Evolutionary conservation across 768 basidiomycete genomes (phyloP).

Genomic region (Psilocybe azurescens): DNA sequence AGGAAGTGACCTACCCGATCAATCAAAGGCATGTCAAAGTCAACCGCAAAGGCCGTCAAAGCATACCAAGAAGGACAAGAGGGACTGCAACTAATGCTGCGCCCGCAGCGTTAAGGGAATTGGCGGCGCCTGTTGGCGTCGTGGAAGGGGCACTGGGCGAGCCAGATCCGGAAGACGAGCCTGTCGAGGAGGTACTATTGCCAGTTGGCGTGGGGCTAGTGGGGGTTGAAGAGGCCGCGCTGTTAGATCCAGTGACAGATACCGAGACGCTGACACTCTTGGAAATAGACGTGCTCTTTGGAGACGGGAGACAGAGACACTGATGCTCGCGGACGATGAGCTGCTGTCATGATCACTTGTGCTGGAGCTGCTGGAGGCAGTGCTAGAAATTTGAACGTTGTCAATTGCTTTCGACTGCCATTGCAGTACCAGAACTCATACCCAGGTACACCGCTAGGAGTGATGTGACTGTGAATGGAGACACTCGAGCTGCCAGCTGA

Average conservation of each 20-base stretch:
- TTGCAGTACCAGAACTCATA: not conserved
- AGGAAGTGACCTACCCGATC: not conserved
- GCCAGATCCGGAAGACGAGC: not conserved
- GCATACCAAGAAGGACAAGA: not conserved
- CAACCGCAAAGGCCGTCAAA: not conserved
- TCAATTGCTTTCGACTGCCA: not conserved
- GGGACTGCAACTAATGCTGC: not conserved
- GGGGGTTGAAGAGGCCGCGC: not conserved
- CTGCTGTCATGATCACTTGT: not conserved
- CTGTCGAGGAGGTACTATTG: not conserved
- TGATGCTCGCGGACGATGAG: not conserved
- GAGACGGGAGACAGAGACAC: not conserved
- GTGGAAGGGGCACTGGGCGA: not conserved
- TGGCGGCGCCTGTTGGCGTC: not conserved
- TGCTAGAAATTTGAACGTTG: not conserved
- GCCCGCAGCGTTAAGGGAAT: not conserved
- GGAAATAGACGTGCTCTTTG: not conserved
- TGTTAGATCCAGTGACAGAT: not conserved
- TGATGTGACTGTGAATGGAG: conserved; percentile 1
- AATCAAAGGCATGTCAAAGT: not conserved
- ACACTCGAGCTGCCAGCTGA: not conserved
- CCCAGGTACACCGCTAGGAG: conserved; percentile 19
- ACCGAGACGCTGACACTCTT: not conserved
- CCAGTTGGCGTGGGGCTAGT: not conserved
- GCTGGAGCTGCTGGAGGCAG: not conserved